Evolutionary conservation across 2,329 filamentous ascomycete species (phyloP).

Genomic region (Pseudogymnoascus sp.): DNA sequence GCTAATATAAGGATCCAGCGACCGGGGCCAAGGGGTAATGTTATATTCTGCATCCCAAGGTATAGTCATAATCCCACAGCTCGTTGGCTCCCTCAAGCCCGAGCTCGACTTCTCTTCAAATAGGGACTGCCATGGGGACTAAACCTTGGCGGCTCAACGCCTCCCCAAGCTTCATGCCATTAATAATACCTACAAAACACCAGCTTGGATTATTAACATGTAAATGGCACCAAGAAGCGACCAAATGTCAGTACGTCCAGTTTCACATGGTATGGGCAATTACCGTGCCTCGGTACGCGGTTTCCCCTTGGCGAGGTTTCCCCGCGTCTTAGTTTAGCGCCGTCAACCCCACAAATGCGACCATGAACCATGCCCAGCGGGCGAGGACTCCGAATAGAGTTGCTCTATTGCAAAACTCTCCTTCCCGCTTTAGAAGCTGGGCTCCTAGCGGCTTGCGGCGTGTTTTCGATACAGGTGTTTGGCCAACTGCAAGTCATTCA

Average conservation of each 20-base stretch:
- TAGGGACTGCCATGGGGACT: background rate
- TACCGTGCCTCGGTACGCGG: background rate
- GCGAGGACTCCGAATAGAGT: background rate
- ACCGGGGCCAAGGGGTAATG: background rate
- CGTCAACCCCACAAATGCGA: background rate
- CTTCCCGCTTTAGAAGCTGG: background rate
- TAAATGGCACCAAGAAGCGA: background rate
- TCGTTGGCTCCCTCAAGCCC: background rate
- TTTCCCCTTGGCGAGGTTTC: background rate
- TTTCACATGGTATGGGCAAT: slow-evolving; percentile 2
- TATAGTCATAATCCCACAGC: background rate
- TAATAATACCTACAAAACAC: background rate
- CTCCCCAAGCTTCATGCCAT: background rate
- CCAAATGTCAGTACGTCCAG: no score
- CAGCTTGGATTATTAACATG: background rate
- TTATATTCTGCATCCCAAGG: background rate
- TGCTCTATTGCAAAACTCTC: background rate
- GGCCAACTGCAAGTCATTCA: background rate
- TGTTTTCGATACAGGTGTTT: background rate
- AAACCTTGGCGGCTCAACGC: background rate
- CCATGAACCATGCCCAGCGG: background rate
- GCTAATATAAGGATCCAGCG: background rate
- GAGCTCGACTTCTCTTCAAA: background rate
- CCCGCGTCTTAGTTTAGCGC: slow-evolving; percentile 5
- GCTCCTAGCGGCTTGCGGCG: background rate